Conservation (phyloP, 208 protist genomes). For the Trypanosoma avium region DNA sequence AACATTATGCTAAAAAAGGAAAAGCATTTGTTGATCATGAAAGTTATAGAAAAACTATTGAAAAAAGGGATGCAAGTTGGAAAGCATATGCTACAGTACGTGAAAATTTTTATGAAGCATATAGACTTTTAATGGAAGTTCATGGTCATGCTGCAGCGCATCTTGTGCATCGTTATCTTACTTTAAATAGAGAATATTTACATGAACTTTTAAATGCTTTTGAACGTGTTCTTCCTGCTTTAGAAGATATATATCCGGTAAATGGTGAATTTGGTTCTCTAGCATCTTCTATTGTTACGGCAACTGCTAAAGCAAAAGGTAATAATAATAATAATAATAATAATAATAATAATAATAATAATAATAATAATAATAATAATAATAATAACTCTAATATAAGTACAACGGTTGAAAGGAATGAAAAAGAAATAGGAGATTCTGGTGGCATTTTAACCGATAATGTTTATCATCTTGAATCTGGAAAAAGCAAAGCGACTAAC, state of each 20-base stretch:
- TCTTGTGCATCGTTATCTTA: slow-evolving; percentile 66
- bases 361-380: too few relatives aligned
- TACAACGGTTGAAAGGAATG: too few relatives aligned
- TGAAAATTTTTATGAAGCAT: slow-evolving; percentile 51
- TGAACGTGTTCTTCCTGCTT: slow-evolving; percentile 47
- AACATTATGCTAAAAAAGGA: slow-evolving; percentile 55
- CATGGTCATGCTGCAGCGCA: slow-evolving; percentile 65
- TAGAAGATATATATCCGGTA: slow-evolving; percentile 56
- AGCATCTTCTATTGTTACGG: slow-evolving; percentile 54
- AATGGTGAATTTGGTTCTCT: slow-evolving; percentile 62
- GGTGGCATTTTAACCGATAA: too few relatives aligned
- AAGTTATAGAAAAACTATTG: slow-evolving; percentile 44
- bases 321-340: too few relatives aligned
- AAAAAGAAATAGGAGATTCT: too few relatives aligned
- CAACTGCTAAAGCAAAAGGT: slow-evolving; percentile 23
- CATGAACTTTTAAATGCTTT: slow-evolving; percentile 43
- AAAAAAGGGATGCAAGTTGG: slow-evolving; percentile 54
- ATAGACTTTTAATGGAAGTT: slow-evolving; percentile 62
- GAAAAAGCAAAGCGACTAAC: too few relatives aligned
- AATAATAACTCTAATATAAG: too few relatives aligned
- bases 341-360: too few relatives aligned
- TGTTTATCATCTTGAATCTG: too few relatives aligned
- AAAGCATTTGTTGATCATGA: slow-evolving; percentile 66
- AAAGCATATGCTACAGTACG: slow-evolving; percentile 33
- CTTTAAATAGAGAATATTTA: slow-evolving; percentile 61